Percentiles rank a stretch among this genome's conserved stretches.
Conservation (phyloP, 176 grass and related monocot genomes). For the bread wheat (Triticum aestivum) region DNA sequence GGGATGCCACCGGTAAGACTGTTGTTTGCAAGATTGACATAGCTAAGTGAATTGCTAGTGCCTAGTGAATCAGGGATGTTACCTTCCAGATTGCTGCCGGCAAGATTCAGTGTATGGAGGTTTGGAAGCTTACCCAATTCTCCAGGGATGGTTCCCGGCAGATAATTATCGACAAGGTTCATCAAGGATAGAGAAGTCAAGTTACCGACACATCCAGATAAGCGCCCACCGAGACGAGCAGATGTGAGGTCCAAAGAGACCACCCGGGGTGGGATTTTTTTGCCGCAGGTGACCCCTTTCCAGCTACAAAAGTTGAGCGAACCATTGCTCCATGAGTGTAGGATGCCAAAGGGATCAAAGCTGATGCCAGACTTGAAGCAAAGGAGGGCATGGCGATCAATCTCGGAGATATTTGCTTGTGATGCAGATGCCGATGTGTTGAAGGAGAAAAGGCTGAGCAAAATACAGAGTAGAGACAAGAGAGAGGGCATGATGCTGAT, state of each 20-base stretch:
- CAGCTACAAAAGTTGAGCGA: slow-evolving; percentile 40
- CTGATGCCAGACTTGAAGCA: slow-evolving; percentile 43
- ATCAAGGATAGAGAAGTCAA: slow-evolving; percentile 29
- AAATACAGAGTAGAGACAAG: neutral
- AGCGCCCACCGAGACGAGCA: neutral
- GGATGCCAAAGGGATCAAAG: neutral
- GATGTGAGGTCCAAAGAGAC: slow-evolving; percentile 17
- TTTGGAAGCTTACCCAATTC: neutral
- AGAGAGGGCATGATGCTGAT: neutral
- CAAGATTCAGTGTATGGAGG: slow-evolving; percentile 23
- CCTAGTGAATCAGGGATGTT: slow-evolving; percentile 29
- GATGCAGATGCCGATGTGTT: neutral
- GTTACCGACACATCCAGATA: slow-evolving; percentile 35
- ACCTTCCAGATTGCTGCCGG: neutral
- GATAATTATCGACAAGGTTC: slow-evolving; percentile 3
- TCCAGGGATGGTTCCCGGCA: slow-evolving; percentile 22
- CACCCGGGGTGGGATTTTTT: neutral
- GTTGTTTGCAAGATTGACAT: slow-evolving; percentile 23
- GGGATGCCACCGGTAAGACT: slow-evolving; percentile 18
- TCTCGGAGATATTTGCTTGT: neutral
- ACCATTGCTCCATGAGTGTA: slow-evolving; percentile 23
- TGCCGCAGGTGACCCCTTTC: slow-evolving; percentile 42
- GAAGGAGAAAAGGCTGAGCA: neutral
- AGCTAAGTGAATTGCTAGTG: neutral
- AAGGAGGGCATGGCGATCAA: slow-evolving; percentile 34